These are phyloP conservation scores for Aquilaria sinensis DNA, from an alignment of 345 rosid genomes.

Conservation along the genomic window DNA sequence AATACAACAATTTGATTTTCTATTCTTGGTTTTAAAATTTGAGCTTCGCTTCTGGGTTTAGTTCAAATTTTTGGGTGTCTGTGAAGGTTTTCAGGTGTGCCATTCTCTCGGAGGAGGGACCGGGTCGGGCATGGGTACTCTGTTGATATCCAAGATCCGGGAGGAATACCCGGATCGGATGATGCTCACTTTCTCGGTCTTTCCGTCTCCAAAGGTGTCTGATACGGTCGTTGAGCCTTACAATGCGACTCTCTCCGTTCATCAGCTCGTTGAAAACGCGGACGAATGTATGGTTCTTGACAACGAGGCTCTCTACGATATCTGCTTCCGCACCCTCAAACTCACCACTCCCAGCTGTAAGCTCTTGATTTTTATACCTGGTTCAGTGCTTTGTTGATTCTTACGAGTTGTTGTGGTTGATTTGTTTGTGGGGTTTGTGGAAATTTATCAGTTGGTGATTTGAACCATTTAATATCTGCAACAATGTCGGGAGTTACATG, in stretches of 20 bases:
- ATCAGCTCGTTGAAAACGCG: constrained; percentile 57
- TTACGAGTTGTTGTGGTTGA: too few relatives aligned
- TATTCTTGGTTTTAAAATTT: too few relatives aligned
- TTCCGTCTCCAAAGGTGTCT: constrained; percentile 60
- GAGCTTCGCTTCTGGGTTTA: too few relatives aligned
- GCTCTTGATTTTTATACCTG: not conserved
- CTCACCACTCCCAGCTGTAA: constrained; percentile 57
- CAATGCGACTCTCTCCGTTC: constrained; percentile 53
- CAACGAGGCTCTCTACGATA: constrained; percentile 52
- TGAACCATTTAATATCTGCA: constrained; percentile 65
- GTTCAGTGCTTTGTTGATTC: too few relatives aligned
- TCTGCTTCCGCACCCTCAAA: constrained; percentile 58
- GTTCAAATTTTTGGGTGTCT: too few relatives aligned
- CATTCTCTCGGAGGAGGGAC: constrained; percentile 64
- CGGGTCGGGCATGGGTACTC: constrained; percentile 60
- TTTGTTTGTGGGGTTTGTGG: too few relatives aligned
- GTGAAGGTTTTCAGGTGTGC: constrained; percentile 55
- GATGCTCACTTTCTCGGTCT: constrained; percentile 64
- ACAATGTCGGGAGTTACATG: constrained; percentile 79
- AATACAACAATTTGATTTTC: too few relatives aligned
- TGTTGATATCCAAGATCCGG: constrained; percentile 60
- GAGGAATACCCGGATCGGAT: constrained; percentile 63
- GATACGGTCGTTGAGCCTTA: constrained; percentile 64
- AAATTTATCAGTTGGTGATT: constrained; percentile 44
- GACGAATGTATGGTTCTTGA: constrained; percentile 64